Evolutionary conservation across 129 eudicot species (phyloP).

Genomic region (Tagetes patula): DNA sequence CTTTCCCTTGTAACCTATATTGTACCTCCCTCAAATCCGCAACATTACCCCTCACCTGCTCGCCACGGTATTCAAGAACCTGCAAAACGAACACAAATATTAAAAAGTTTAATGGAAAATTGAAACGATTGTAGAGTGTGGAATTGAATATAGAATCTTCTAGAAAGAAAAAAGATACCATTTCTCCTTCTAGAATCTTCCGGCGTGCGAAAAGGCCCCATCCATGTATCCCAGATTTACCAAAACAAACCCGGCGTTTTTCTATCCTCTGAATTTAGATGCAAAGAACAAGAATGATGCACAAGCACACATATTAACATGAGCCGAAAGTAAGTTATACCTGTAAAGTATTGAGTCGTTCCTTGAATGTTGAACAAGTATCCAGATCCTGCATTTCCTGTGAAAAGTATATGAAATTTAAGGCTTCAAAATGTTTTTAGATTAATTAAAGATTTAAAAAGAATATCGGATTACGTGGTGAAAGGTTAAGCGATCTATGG

Average conservation of each 20-base stretch:
- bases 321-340: conserved; percentile 27
- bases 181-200: conserved; percentile 82
- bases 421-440: not conserved
- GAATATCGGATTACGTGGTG: conserved; percentile 26
- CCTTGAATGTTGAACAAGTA: conserved; percentile 58
- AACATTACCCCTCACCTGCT: conserved; percentile 72
- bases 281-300: conserved; percentile 6
- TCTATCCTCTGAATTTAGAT: conserved; percentile 63
- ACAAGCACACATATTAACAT: conserved; percentile 6
- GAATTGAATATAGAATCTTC: not conserved
- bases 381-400: conserved; percentile 43
- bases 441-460: not conserved
- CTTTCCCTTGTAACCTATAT: conserved; percentile 70
- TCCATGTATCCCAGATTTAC: conserved; percentile 94
- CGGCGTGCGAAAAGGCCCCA: conserved; percentile 99
- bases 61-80: conserved; percentile 95
- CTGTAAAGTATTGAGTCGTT: conserved; percentile 63
- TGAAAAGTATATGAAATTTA: not conserved
- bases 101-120: too few relatives aligned
- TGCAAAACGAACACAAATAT: conserved; percentile 20
- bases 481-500: conserved; percentile 51
- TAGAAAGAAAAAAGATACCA: conserved; percentile 43
- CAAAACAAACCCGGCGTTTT: conserved; percentile 72
- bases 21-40: conserved; percentile 77
- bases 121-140: not conserved